Evolutionary conservation across 176 grass and related monocot genomes (phyloP), one percentile per base, ranked within the genome.

Genomic region (Aegilops sharonensis): DNA sequence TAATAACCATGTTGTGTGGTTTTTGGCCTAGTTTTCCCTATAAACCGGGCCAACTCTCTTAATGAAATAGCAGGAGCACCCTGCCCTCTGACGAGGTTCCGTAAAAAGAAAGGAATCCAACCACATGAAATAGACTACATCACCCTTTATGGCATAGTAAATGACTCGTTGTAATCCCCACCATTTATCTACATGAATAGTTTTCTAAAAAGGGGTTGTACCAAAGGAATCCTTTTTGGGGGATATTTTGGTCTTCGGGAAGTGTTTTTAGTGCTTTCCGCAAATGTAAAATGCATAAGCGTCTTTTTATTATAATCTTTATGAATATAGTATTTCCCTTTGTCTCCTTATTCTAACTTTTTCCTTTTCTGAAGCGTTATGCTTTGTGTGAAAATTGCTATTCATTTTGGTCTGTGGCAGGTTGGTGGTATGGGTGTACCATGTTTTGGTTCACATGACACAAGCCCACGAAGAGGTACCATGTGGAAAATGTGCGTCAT

Each of bases 401-500:
- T 78, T 81, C 86, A 36, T 45, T 79, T 90, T 83, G 20, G 32
- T 87, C 56, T 68, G n/a, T 18, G 36, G 76, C 75, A 98, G 97
- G 90, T 87, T 36, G 87, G 94, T 86, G 94, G 90, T 84, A 94
- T 95, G 97, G 90, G 43, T 82, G 77, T 73, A 84, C 23, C 75
- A 67, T 92, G 94, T 77, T 80, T 62, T 87, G 94, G 97, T 86
- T 94, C 92, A 62, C 81, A 31, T 57, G 97, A 95, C 76, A 89
- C 79, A 88, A 96, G 79, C 75, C 75, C 72, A 68, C 97, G 92
- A 47, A 91, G 69, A 43, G 75, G 47, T 86, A 77, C 72, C 69
- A 90, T 86, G 78, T 98, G 97, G 97, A 98, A 91, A 81, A 31
- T 81, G 84, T 98, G 50, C 89, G 89, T 73, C 92, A 95, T 81